A percentile compares a stretch with the other conserved stretches of the same genome.
Conservation (phyloP, 208 protist genomes). For the Trypanosoma lewisi region DNA sequence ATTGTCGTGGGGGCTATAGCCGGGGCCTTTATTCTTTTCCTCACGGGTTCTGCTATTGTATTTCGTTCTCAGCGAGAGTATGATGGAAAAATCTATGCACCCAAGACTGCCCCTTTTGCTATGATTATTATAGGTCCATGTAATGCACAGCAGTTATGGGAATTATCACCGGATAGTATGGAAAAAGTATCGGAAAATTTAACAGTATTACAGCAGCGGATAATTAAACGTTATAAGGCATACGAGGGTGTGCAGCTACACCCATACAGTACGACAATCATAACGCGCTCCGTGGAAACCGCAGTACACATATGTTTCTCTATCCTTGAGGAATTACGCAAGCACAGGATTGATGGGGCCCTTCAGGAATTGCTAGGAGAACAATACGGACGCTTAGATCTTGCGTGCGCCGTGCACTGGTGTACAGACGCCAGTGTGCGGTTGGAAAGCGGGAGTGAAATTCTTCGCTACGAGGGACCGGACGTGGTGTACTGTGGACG, state of each 20-base stretch:
- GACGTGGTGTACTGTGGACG: conserved; percentile 62
- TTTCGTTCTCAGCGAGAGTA: conserved; percentile 45
- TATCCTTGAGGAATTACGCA: conserved; percentile 57
- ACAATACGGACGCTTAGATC: conserved; percentile 41
- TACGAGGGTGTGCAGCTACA: conserved; percentile 75
- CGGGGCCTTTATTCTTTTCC: conserved; percentile 28
- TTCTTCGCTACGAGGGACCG: conserved; percentile 57
- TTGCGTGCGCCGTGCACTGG: conserved; percentile 80
- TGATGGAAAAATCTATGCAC: conserved; percentile 56
- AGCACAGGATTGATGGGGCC: conserved; percentile 44
- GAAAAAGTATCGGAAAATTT: conserved; percentile 49
- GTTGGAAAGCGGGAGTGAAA: conserved; percentile 26
- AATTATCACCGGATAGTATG: conserved; percentile 58
- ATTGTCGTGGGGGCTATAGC: conserved; percentile 30
- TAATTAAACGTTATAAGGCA: conserved; percentile 41
- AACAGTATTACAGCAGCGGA: conserved; percentile 27
- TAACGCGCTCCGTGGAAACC: conserved; percentile 41
- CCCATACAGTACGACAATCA: conserved; percentile 60
- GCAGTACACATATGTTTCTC: conserved; percentile 62
- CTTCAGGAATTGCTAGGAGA: conserved; percentile 59
- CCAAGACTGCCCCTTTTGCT: conserved; percentile 70
- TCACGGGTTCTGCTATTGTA: conserved; percentile 28
- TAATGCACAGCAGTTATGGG: conserved; percentile 67
- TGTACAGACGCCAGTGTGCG: conserved; percentile 65
- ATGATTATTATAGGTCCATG: conserved; percentile 63